Evolutionary conservation across 2,329 filamentous ascomycete species (phyloP), one percentile per base, ranked within the genome.

Genomic region (Hymenoscyphus fraxineus): DNA sequence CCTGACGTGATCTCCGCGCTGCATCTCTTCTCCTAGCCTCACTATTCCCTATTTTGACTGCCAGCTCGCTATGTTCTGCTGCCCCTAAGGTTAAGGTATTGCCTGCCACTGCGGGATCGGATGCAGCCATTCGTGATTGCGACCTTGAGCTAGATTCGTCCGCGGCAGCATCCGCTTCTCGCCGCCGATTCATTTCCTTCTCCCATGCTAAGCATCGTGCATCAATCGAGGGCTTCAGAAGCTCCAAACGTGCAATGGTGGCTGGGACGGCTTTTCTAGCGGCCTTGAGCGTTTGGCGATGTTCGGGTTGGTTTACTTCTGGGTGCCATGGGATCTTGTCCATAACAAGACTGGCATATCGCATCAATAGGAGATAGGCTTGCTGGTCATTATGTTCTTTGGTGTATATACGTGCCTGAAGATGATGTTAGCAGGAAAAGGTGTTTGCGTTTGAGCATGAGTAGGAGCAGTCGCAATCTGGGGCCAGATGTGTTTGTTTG

Each of bases 331-430:
- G 83, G 9, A 99, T 81, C 62, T 89, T 84, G 6, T 92, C 85
- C 35, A 97, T 80, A 31, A 97, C 85, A n/a, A 99, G 86, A 61
- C 89, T 84, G 10, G 92, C 92, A 78, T 96, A 93, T 70, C 95
- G 88, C 75, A 95, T 92, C n/a, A 96, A 85, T 65, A 98, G 87
- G 62, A 97, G 84, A 76, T 96, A 99, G 4, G 94, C 91, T 74
- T 95, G 90, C 71, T 93, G 87, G 68, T 92, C 87, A 77, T 97
- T 93, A 72, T 89, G 89, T 77, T 98, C 94, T 54, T 85, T 84
- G 72, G 95, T 84, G 75, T 97, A 97, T 71, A 94, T 92, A 60
- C 86, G 83, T 22, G 92, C 93, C 91, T 97, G 73, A 13, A 62
- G 19, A 54, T 54, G 57, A 13, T 54, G 60, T 68, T 60, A 15